Conservation (phyloP, 2,329 filamentous ascomycete genomes). For the Conoideocrella luteorostrata region DNA sequence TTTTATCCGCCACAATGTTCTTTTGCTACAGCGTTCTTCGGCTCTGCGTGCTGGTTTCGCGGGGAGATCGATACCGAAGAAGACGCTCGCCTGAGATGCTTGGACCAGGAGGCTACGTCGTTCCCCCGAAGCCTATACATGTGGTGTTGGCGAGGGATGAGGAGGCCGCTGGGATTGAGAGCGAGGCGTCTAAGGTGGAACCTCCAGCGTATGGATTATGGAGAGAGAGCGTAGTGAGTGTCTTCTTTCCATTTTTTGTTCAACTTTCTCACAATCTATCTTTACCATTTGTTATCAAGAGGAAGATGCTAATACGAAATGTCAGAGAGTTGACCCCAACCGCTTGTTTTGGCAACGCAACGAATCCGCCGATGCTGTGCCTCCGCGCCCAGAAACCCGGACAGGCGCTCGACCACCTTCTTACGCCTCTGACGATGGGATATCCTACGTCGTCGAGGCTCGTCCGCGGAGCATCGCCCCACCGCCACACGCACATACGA, state of each 20-base stretch:
- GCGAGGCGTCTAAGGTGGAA: slow-evolving; percentile 49
- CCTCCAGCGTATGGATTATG: slow-evolving; percentile 84
- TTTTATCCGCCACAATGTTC: slow-evolving; percentile 67
- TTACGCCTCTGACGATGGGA: slow-evolving; percentile 69
- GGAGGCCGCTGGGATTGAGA: slow-evolving; percentile 54
- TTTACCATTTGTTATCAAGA: no score
- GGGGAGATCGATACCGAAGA: slow-evolving; percentile 29
- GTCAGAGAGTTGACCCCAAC: slow-evolving; percentile 69
- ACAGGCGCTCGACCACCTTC: slow-evolving; percentile 57
- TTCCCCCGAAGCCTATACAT: slow-evolving; percentile 67
- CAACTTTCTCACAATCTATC: neutral
- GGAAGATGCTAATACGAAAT: no score
- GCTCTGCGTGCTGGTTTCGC: slow-evolving; percentile 59
- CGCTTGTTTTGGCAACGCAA: slow-evolving; percentile 75
- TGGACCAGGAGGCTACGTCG: slow-evolving; percentile 57
- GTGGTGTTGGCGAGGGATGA: slow-evolving; percentile 71
- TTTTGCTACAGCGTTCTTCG: slow-evolving; percentile 75
- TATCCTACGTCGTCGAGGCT: slow-evolving; percentile 65
- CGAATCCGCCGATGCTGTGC: slow-evolving; percentile 25
- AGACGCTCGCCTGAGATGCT: slow-evolving; percentile 35
- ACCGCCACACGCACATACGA: slow-evolving; percentile 28
- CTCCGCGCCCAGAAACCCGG: slow-evolving; percentile 18
- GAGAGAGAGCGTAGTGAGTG: slow-evolving; percentile 72
- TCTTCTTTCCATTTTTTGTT: neutral
- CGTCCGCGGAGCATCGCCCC: slow-evolving; percentile 53